Conservation (phyloP, 192 early-diverging fungal species). For the Powellomyces hirtus region DNA sequence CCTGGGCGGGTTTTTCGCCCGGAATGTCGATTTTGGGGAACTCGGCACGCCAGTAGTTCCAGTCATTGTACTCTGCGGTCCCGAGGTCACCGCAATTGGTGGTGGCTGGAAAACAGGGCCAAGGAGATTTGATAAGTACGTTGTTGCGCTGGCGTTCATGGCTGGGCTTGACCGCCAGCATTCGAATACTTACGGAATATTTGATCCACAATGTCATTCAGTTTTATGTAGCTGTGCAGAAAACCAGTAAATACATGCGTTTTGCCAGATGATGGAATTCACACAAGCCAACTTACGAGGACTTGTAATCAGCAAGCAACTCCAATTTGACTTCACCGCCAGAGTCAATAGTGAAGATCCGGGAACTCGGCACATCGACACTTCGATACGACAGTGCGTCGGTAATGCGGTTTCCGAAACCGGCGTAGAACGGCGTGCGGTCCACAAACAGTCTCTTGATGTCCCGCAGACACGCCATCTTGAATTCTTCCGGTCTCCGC, state of each 20-base stretch:
- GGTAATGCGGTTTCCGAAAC: slow-evolving; percentile 96
- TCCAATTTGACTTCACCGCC: slow-evolving; percentile 89
- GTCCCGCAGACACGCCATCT: slow-evolving; percentile 92
- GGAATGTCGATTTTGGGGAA: slow-evolving; percentile 28
- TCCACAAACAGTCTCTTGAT: slow-evolving; percentile 85
- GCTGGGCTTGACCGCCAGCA: neutral
- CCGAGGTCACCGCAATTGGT: neutral
- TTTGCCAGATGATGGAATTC: neutral
- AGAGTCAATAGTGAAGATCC: slow-evolving; percentile 96
- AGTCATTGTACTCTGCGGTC: slow-evolving; percentile 32
- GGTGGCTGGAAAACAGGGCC: neutral
- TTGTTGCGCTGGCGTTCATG: no score
- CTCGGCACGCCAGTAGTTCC: slow-evolving; percentile 27
- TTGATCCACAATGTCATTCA: slow-evolving; percentile 93
- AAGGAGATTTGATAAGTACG: no score
- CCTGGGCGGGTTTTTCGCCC: slow-evolving; percentile 7
- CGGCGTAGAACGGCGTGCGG: slow-evolving; percentile 86
- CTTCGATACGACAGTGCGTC: slow-evolving; percentile 93
- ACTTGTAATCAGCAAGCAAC: slow-evolving; percentile 77
- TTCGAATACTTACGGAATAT: slow-evolving; percentile 69
- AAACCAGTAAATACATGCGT: slow-evolving; percentile 21
- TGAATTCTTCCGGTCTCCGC: slow-evolving; percentile 93
- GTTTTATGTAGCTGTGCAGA: slow-evolving; percentile 74
- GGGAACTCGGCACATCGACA: slow-evolving; percentile 87
- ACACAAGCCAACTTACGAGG: slow-evolving; percentile 64